These are phyloP conservation scores for Exophiala sideris DNA, from an alignment of 2,329 filamentous ascomycete species.

Conservation along the genomic window DNA sequence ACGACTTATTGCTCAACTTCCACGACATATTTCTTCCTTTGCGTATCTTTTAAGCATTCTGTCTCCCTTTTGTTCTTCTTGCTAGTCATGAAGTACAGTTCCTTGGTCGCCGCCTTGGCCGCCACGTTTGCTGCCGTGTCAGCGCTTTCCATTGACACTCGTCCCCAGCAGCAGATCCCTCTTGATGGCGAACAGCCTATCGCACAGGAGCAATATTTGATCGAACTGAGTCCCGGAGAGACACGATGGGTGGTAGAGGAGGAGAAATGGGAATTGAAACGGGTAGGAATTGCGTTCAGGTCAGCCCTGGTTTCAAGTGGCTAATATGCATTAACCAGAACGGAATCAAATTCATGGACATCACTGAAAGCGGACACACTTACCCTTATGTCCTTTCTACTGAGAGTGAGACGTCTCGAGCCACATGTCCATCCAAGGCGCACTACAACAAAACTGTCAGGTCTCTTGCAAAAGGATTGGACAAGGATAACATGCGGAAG, in stretches of 20 bases:
- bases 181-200: slow-evolving; percentile 3
- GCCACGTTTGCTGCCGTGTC: slow-evolving; percentile 33
- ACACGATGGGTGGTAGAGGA: slow-evolving; percentile 88
- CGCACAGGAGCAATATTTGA: slow-evolving; percentile 59
- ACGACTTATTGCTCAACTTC: background rate
- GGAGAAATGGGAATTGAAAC: slow-evolving; percentile 86
- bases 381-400: slow-evolving; percentile 44
- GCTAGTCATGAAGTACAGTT: slow-evolving; percentile 37
- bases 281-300: slow-evolving; percentile 53
- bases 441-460: slow-evolving; percentile 63
- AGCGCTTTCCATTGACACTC: slow-evolving; percentile 29
- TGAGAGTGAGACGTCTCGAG: slow-evolving; percentile 35
- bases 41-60: background rate
- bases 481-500: slow-evolving; percentile 70
- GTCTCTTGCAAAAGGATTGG: slow-evolving; percentile 65
- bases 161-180: slow-evolving; percentile 32
- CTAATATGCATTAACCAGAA: slow-evolving; percentile 51
- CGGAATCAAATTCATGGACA: slow-evolving; percentile 89
- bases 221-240: slow-evolving; percentile 81
- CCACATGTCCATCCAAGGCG: slow-evolving; percentile 66
- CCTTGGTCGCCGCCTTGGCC: slow-evolving; percentile 33
- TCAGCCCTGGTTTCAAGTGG: slow-evolving; percentile 7
- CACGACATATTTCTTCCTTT: background rate
- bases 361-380: slow-evolving; percentile 70
- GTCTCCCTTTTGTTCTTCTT: background rate